phyloP scores from a whole-genome alignment of 306 rosid genomes.

The Urtica urens region DNA sequence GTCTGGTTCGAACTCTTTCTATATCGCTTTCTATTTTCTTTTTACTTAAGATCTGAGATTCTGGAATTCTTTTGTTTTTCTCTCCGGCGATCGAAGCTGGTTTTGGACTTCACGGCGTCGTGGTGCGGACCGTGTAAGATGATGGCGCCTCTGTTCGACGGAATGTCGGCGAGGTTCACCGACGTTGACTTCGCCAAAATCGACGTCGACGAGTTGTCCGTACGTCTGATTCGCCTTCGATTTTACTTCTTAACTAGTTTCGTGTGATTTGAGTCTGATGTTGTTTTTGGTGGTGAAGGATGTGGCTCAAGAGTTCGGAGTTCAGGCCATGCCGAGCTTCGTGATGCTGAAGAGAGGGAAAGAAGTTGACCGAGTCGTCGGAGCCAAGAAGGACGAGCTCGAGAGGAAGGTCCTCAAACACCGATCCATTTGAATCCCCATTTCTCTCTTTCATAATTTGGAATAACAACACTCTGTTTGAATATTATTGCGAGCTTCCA shows the following conservation, averaged over 20 bases:
- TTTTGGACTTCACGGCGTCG: constrained; percentile 81
- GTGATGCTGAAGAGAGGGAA: constrained; percentile 61
- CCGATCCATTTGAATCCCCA: neutral
- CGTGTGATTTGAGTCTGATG: neutral
- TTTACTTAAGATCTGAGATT: neutral
- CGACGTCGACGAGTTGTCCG: constrained; percentile 82
- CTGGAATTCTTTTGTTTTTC: neutral
- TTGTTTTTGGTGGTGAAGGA: constrained; percentile 26
- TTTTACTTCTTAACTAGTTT: neutral
- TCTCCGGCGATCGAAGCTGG: constrained; percentile 30
- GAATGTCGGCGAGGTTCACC: constrained; percentile 37
- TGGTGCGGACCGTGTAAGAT: constrained; percentile 96
- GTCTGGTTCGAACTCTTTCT: constrained; percentile 33
- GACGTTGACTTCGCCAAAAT: constrained; percentile 68
- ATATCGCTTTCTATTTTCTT: neutral
- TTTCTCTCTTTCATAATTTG: neutral
- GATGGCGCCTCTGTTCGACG: constrained; percentile 56
- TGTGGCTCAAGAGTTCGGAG: constrained; percentile 51
- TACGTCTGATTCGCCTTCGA: constrained; percentile 8
- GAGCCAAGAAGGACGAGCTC: constrained; percentile 72
- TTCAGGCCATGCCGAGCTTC: constrained; percentile 87
- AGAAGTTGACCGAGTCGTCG: constrained; percentile 53
- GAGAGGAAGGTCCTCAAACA: constrained; percentile 41
- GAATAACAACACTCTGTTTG: too few species aligned
- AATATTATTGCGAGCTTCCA: too few species aligned